Evolutionary conservation across 129 eudicot species (phyloP).

Genomic region (Smallanthus sonchifolius): DNA sequence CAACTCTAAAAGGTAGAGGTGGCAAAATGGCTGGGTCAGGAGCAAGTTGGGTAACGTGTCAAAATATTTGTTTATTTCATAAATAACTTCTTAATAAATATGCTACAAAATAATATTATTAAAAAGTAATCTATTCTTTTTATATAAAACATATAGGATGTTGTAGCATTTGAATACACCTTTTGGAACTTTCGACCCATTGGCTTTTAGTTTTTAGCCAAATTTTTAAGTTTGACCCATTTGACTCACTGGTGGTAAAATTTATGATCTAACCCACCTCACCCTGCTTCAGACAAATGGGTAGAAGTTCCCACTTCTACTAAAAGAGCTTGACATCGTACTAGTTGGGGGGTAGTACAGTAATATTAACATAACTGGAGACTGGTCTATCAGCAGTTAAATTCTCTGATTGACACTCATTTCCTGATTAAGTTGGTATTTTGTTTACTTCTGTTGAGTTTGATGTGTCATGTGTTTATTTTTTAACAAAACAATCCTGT

Average conservation of each 20-base stretch:
- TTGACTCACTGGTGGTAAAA: no score
- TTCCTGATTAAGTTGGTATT: background rate
- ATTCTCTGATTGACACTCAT: background rate
- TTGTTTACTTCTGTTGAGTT: background rate
- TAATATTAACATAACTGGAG: background rate
- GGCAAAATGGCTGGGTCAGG: background rate
- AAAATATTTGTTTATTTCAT: background rate
- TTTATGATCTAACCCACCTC: no score
- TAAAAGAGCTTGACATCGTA: background rate
- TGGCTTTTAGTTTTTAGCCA: background rate
- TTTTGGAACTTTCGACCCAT: background rate
- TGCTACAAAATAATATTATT: background rate
- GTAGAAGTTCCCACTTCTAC: no score
- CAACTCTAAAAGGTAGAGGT: background rate
- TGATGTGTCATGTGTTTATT: background rate
- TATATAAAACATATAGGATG: background rate
- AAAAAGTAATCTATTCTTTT: background rate
- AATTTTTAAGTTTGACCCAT: no score
- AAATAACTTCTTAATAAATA: no score
- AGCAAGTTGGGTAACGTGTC: background rate
- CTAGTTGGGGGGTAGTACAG: background rate
- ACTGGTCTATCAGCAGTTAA: background rate
- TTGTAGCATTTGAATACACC: background rate
- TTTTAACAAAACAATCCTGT: background rate
- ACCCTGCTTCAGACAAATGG: background rate